phyloP scores from a whole-genome alignment of 179 eudicot species.

The Carnegiea gigantea region DNA sequence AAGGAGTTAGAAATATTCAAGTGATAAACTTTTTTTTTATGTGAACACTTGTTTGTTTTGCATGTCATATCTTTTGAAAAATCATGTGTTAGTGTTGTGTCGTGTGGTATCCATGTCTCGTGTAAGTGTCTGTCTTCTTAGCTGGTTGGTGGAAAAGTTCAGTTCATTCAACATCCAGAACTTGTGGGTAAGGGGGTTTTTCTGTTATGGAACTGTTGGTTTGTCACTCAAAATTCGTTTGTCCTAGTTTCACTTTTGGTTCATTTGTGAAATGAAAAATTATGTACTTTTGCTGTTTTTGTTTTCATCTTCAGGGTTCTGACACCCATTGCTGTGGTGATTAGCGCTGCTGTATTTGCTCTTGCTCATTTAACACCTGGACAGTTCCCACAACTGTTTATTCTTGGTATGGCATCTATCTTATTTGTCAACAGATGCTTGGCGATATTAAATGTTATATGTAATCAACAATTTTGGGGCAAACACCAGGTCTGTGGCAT shows the following conservation, averaged over 20 bases:
- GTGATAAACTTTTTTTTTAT: too few species aligned
- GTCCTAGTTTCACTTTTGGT: not conserved
- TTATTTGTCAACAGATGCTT: not conserved
- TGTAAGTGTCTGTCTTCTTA: too few species aligned
- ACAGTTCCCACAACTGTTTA: conserved; percentile 89
- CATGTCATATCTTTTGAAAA: too few species aligned
- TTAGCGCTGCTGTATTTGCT: conserved; percentile 94
- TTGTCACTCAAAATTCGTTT: not conserved
- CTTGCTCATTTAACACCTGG: conserved; percentile 94
- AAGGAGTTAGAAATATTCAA: too few species aligned
- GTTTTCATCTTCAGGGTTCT: conserved; percentile 67
- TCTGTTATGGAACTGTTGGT: not conserved
- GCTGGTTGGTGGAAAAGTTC: not conserved
- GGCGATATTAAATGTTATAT: not conserved
- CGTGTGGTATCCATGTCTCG: too few species aligned
- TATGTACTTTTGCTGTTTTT: not conserved
- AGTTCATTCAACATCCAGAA: not conserved
- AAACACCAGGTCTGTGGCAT: not conserved
- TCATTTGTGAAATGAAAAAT: not conserved
- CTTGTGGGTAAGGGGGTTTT: not conserved
- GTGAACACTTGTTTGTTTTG: too few species aligned
- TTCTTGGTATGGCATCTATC: conserved; percentile 60
- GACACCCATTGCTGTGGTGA: conserved; percentile 75
- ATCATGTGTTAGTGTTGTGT: too few species aligned
- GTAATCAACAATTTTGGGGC: not conserved